Evolutionary conservation across 176 grass and related monocot species (phyloP), one percentile per base, ranked within the genome.

Genomic region (Oryza longistaminata): DNA sequence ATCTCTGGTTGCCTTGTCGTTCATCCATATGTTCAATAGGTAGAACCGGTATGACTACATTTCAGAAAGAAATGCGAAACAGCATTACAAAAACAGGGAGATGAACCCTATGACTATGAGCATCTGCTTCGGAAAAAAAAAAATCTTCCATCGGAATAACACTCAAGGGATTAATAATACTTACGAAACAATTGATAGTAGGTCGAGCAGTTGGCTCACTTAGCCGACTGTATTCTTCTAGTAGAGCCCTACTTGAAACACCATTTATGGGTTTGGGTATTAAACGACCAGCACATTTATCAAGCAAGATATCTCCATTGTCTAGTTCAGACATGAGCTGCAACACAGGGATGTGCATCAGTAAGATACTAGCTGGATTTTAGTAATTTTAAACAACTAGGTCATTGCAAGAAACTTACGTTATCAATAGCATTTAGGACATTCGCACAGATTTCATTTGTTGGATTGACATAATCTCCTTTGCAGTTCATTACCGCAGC

Each of bases 1-100:
- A 34, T 70, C 58, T 86, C 75, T 44, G 10, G 85, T 78, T 26
- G 43, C 9, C n/a, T 84, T 78, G 70, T 66, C 19, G 11, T 95
- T 95, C 37, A 72, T 75, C 93, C 85, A 95, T 2, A 81, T 70
- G 64, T 90, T 83, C 1, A 75, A 42, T 1, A 95, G 46, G 70
- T 85, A 88, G 55, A 73, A 85, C 69, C 64, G 7, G 6, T 94
- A 93, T 60, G 40, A 45, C 87, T 94, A 70, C 14, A 75, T 22
- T 65, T 81, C 2, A 60, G 17, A 69, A 70, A 43, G 16, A 55
- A 61, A 6, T 29, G 17, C 4, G 15, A 53, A 19, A 3, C n/a
- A 21, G 15, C 49, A 53, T 1, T 53, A 17, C 4, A 2, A 48
- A n/a, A 78, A 35, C 8, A 40, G 21, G 29, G 7, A 42, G 16